A percentile compares a stretch with the other conserved stretches of the same genome.
Evolutionary conservation across 2,329 filamentous ascomycete genomes (phyloP).

Genomic region (Lasiodiplodia hormozganensis): DNA sequence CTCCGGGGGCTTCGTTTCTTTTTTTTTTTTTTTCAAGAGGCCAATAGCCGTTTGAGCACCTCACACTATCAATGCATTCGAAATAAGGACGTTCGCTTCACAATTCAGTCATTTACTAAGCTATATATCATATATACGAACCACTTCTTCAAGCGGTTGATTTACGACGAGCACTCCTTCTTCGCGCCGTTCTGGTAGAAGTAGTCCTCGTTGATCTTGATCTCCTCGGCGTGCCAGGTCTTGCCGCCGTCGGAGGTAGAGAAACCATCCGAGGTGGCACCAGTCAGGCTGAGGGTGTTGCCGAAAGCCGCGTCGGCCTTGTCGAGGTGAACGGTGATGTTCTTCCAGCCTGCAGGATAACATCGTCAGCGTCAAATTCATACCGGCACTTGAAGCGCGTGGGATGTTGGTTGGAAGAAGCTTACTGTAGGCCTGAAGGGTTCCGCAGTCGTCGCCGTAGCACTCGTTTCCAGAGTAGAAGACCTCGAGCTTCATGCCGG

Average conservation of each 20-base stretch:
- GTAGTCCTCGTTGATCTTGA: conserved; percentile 31
- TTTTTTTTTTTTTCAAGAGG: too few relatives aligned
- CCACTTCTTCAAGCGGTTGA: too few relatives aligned
- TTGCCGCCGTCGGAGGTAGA: conserved; percentile 31
- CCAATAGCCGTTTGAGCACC: too few relatives aligned
- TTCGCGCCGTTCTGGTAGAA: conserved; percentile 16
- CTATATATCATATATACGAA: too few relatives aligned
- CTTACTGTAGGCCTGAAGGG: conserved; percentile 27
- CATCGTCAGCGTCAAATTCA: not conserved
- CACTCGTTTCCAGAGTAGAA: conserved; percentile 37
- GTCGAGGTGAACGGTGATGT: conserved; percentile 30
- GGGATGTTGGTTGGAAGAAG: not conserved
- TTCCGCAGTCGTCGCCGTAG: conserved; percentile 29
- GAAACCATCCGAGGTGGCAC: conserved; percentile 26
- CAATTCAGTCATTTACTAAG: too few relatives aligned
- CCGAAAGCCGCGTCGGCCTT: conserved; percentile 26
- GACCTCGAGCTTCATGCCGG: conserved; percentile 30
- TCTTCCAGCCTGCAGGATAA: conserved; percentile 22
- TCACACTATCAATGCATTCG: too few relatives aligned
- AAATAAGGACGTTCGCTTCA: too few relatives aligned
- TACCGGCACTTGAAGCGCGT: not conserved
- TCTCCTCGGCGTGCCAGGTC: conserved; percentile 31
- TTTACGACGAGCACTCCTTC: conserved; percentile 22
- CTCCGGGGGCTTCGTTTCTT: too few relatives aligned
- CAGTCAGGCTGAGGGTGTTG: conserved; percentile 25